Evolutionary conservation across 805 yeast species (phyloP), one percentile per base, ranked within the genome.

Genomic region (Metschnikowia matae): DNA sequence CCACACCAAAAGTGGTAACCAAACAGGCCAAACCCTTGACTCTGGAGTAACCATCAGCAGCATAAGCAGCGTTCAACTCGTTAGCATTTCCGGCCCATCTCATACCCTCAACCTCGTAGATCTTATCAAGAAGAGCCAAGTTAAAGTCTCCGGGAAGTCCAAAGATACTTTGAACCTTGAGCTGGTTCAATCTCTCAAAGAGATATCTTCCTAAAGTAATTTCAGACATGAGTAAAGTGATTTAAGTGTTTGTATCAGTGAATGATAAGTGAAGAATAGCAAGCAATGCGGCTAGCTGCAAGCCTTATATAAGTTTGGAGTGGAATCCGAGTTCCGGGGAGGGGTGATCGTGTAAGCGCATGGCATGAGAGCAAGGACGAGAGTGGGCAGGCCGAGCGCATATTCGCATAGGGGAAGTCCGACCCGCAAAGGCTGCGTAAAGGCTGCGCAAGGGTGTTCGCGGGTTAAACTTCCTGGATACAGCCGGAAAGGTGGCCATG

Each of bases 61-160:
- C 87, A 60, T 85, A 86, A 39, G 94, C 87, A 41, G 96, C 94
- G 68, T 89, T 89, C 73, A 88, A 78, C 74, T 88, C 96, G 71
- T 89, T 88, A 66, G 94, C 87, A 68, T 88, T 87, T 62, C 96
- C 96, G 46, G 88, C 90, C 96, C 96, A 88, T 74, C 86, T 79
- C 70, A 88, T 64, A 41, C 87, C 88, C 34, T 80, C 82, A 46
- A 85, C 88, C 62, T 84, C 87, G 67, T 85, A 83, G 62, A 86
- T 76, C 64, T 85, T 82, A 64, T 86, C 91, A 54, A 86, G 72
- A 48, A 86, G 70, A 17, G 87, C 72, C 66, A 84, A 75, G 76
- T 85, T 86, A 80, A 85, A 85, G 69, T 86, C 92, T 62, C 91
- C 91, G 53, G 92, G 92, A 49, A 86, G 79, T 63, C 92, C 92